Base-by-base conservation (phyloP, 306 rosid species). In the Crataegus laevigata region DNA sequence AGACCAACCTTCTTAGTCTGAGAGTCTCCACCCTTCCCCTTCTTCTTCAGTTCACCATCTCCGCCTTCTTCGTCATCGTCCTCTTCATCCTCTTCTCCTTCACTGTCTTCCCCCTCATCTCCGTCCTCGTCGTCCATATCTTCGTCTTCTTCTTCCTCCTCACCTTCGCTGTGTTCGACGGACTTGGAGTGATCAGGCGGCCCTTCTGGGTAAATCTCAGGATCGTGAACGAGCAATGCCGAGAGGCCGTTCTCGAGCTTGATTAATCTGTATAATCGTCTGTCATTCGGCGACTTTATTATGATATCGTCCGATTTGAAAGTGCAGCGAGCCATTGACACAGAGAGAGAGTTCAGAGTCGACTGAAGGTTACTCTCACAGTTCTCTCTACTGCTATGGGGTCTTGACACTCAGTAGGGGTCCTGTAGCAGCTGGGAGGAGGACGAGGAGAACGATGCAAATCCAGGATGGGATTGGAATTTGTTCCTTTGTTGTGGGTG, bases 191-290 rank as follows among this genome's bases (percentile, higher is more conserved):
- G 58, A 3, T 77, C 62, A 58, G 88, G 87, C 43, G 87, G 80
- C 4, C 89, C 93, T 6, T 84, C 84, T 1, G 94, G 82, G 79
- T 82, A 94, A 83, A 94, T 90, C 88, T 94, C 97, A 30, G 97
- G 96, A 82, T 94, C 98, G 63, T 94, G 98, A 81, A 94, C 89
- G 30, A 91, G 87, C 84, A 94, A 69, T 38, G 97, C 94, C 22
- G 82, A 87, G 75, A 94, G 92, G 51, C 98, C 94, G 59, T 94
- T 91, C 11, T 82, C 81, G 59, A 94, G 94, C 77, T 79, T 73
- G 50, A 90, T 40, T 13, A 91, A 74, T 63, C 97, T 84, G 87
- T 94, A 90, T 1, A 88, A 57, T 67, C 90, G 90, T 70, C 82
- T 86, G 52, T 94, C 97, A 77, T 88, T 94, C 0, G 96, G 94